Evolutionary conservation across 805 yeast species (phyloP), one percentile per base, ranked within the genome.

Genomic region (Maudiozyma barnettii): DNA sequence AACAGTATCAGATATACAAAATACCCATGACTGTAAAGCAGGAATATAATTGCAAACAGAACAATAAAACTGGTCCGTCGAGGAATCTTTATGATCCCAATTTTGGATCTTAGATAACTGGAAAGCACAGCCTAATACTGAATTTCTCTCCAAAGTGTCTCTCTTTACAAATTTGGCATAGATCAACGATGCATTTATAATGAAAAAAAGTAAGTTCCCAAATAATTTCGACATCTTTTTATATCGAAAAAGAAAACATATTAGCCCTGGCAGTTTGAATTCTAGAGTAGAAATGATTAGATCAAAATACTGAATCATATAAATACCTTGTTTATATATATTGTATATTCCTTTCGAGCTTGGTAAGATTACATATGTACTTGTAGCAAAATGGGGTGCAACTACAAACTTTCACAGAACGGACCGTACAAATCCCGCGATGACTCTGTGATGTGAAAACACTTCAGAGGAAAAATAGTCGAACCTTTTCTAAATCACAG

Each of bases 11-110:
- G 46, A 42, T 14, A 56, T 52, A 40, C 63, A 58, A 12, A 47
- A 30, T 4, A 56, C 35, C 61, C 60, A 57, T 5, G 60, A 51
- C 29, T 51, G 55, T 23, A 57, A 50, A 2, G 63, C 61, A 6
- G 61, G 61, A 30, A 46, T 45, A 43, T 56, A 58, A 19, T 37
- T 50, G 29, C 63, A 58, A 5, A 56, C 18, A 18, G 56, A 37
- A 9, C 52, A 43, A 40, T 54, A 57, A 40, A 52, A 57, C 26
- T 29, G 35, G 2, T 35, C 33, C 1, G 18, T n/a, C 19, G 30
- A 38, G 9, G 46, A 49, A 10, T 41, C 43, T 4, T 49, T 47
- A 39, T 44, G 51, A 19, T 50, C 54, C 62, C 62, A 58, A 10
- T 19, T 26, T 9, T 42, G 18, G 12, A 54, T 37, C 26, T 44